phyloP scores from a whole-genome alignment of 331 rosid genomes.

The Quercus phellos region DNA sequence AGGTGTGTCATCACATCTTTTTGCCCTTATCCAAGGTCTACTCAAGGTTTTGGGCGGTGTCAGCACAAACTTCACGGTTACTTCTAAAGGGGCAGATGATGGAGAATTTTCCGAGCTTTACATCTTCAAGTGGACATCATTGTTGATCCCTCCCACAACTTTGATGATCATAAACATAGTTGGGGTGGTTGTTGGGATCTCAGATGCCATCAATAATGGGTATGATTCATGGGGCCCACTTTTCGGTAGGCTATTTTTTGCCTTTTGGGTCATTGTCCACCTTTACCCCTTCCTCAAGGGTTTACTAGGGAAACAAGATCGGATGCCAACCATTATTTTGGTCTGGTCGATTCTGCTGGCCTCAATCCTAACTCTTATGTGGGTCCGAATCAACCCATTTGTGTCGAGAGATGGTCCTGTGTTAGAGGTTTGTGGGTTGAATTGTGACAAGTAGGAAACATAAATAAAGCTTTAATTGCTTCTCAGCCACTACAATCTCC shows the following conservation, averaged over 20 bases:
- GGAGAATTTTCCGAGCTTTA: constrained; percentile 90
- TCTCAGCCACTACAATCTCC: constrained; percentile 9
- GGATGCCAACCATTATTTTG: constrained; percentile 81
- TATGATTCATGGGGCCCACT: constrained; percentile 97
- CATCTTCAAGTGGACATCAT: constrained; percentile 89
- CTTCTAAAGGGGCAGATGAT: constrained; percentile 93
- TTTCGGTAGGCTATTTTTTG: constrained; percentile 87
- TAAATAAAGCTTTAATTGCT: constrained; percentile 32
- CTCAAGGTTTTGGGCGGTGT: constrained; percentile 95
- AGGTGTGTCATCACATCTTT: constrained; percentile 88
- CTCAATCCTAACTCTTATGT: constrained; percentile 85
- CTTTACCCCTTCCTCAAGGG: constrained; percentile 97
- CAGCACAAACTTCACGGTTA: constrained; percentile 85
- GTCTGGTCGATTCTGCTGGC: constrained; percentile 93
- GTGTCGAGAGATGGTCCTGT: constrained; percentile 85
- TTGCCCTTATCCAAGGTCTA: constrained; percentile 84
- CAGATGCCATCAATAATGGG: constrained; percentile 94
- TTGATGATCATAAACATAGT: constrained; percentile 72
- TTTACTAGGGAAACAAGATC: constrained; percentile 75
- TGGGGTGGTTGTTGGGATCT: constrained; percentile 81
- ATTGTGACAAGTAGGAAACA: constrained; percentile 53
- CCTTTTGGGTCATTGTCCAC: constrained; percentile 90
- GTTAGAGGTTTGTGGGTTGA: constrained; percentile 81
- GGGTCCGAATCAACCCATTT: constrained; percentile 93
- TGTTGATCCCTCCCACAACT: constrained; percentile 78